Evolutionary conservation across 352 stramenopile species (phyloP).

Genomic region (Globisporangium parvum): DNA sequence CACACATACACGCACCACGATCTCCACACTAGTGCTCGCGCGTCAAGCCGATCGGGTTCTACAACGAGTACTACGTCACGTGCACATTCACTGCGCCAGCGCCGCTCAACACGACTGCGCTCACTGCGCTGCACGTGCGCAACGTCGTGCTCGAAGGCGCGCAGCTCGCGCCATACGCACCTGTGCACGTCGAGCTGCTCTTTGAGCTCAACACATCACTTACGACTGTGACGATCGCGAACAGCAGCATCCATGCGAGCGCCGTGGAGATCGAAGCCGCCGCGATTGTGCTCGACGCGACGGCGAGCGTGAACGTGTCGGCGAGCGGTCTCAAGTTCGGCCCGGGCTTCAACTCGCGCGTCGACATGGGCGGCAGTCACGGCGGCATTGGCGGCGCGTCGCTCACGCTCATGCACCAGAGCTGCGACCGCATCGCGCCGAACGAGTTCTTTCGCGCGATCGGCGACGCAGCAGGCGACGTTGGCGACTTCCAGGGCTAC

Average conservation of each 20-base stretch:
- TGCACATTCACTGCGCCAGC: slow-evolving; percentile 39
- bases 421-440: slow-evolving; percentile 43
- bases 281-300: slow-evolving; percentile 33
- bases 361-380: slow-evolving; percentile 58
- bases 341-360: slow-evolving; percentile 73
- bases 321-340: slow-evolving; percentile 71
- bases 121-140: slow-evolving; percentile 36
- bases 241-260: slow-evolving; percentile 47
- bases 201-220: slow-evolving; percentile 34
- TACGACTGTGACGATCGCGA: slow-evolving; percentile 30
- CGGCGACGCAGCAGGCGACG: slow-evolving; percentile 43
- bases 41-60: slow-evolving; percentile 60
- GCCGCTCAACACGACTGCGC: slow-evolving; percentile 13
- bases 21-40: slow-evolving; percentile 37
- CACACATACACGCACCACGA: background rate
- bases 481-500: slow-evolving; percentile 73
- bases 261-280: slow-evolving; percentile 52
- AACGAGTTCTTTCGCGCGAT: slow-evolving; percentile 67
- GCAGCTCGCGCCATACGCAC: slow-evolving; percentile 23
- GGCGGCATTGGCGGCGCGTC: slow-evolving; percentile 72
- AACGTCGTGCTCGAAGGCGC: slow-evolving; percentile 39
- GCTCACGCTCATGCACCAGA: slow-evolving; percentile 24
- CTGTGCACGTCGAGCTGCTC: slow-evolving; percentile 47
- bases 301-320: slow-evolving; percentile 50
- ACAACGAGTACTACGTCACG: slow-evolving; percentile 82